Conservation (phyloP, 768 basidiomycete species). For the Lactarius vividus region DNA sequence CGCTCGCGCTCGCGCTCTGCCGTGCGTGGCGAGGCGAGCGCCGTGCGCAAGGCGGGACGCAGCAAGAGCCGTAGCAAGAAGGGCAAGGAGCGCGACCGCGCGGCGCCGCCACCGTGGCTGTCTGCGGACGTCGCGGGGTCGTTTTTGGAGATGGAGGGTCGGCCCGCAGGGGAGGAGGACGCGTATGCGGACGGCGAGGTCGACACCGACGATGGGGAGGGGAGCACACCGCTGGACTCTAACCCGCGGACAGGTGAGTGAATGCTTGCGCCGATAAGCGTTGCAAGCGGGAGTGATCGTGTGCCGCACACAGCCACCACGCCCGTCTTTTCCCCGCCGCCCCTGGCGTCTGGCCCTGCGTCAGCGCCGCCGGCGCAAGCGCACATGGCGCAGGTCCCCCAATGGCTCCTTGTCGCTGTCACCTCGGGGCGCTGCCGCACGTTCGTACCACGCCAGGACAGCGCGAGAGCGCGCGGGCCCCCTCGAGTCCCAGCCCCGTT, state of each 20-base stretch:
- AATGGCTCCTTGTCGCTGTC: background rate
- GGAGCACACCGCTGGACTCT: background rate
- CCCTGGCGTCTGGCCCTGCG: background rate
- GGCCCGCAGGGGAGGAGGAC: constrained; percentile 12
- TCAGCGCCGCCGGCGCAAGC: background rate
- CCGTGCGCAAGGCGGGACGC: background rate
- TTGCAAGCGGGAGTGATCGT: background rate
- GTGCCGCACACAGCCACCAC: background rate
- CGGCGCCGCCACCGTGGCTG: background rate
- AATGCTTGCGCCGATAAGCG: background rate
- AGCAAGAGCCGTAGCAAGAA: constrained; percentile 17
- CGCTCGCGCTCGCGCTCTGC: background rate
- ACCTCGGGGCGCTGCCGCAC: background rate
- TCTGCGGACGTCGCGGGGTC: constrained; percentile 9
- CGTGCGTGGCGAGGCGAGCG: constrained; percentile 7
- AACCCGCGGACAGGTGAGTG: constrained; percentile 4
- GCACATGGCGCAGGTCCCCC: background rate
- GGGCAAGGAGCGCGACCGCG: constrained; percentile 18
- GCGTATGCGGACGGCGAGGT: background rate
- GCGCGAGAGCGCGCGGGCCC: background rate
- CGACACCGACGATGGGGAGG: constrained; percentile 2
- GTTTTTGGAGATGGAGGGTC: constrained; percentile 28
- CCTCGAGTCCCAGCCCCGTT: background rate
- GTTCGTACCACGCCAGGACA: background rate
- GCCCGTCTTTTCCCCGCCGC: background rate